Evolutionary conservation across 179 eudicot species (phyloP).

Genomic region (Amaranthus tricolor): DNA sequence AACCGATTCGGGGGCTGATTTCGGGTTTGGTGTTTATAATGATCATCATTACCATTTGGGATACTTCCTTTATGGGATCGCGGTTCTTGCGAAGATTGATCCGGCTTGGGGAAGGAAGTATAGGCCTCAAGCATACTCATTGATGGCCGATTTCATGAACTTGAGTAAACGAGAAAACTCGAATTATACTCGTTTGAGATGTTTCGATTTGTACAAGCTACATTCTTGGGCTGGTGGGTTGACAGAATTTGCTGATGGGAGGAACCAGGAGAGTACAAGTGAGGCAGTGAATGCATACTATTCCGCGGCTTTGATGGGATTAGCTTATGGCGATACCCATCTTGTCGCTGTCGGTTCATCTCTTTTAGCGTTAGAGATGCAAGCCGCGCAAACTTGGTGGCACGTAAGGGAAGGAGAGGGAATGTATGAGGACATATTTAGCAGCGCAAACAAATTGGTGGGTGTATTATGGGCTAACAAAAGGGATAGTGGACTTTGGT

Average conservation of each 20-base stretch:
- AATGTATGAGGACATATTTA: slow-evolving; percentile 61
- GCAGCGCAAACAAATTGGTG: slow-evolving; percentile 54
- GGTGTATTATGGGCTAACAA: slow-evolving; percentile 80
- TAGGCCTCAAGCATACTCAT: slow-evolving; percentile 70
- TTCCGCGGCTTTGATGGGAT: slow-evolving; percentile 81
- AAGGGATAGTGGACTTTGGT: slow-evolving; percentile 86
- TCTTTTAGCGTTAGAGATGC: slow-evolving; percentile 64
- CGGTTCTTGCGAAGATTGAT: slow-evolving; percentile 88
- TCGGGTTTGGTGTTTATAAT: slow-evolving; percentile 85
- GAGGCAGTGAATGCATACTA: slow-evolving; percentile 91
- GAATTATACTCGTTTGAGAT: slow-evolving; percentile 58
- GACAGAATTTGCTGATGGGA: slow-evolving; percentile 76
- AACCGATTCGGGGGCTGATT: slow-evolving; percentile 64
- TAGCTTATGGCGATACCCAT: slow-evolving; percentile 79
- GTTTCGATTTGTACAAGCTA: slow-evolving; percentile 75
- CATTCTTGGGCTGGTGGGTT: slow-evolving; percentile 95
- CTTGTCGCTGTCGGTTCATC: slow-evolving; percentile 67
- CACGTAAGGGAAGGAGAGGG: slow-evolving; percentile 61
- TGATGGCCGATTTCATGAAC: slow-evolving; percentile 81
- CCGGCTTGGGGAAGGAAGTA: slow-evolving; percentile 77
- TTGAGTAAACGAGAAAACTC: slow-evolving; percentile 47
- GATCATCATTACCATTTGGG: slow-evolving; percentile 89
- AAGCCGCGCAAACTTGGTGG: slow-evolving; percentile 88
- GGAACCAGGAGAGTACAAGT: slow-evolving; percentile 87
- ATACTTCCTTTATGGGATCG: slow-evolving; percentile 67